Evolutionary conservation across 2,329 filamentous ascomycete genomes (phyloP), one percentile per base, ranked within the genome.

Genomic region (Huntiella moniliformis): DNA sequence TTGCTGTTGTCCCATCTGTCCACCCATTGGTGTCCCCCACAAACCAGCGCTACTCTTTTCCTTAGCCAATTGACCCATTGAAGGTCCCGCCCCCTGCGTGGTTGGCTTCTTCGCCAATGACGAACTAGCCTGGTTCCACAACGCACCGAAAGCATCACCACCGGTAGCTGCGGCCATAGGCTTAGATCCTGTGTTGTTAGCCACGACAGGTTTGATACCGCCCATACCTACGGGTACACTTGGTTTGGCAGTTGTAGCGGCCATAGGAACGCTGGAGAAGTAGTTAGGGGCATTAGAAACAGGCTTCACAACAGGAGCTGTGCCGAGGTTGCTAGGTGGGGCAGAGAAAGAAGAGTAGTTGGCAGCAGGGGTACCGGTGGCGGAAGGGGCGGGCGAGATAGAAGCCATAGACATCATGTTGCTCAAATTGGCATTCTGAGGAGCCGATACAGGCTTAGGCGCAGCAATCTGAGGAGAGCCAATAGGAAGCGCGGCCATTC

Each of bases 31-130:
- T 0, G 82, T 73, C 13, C 88, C 91, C 86, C 92, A 98, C 52
- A 98, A 84, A 5, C 87, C 86, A 12, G 87, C 86, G 55, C 79
- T 86, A 49, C 86, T 91, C 71, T 96, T 95, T 63, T 95, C 86
- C 68, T 95, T 95, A n/a, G 87, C 88, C 61, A 98, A 75, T 60
- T 93, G 87, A 28, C 86, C 87, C 64, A 98, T 73, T 46, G 87
- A 87, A 44, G 85, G 79, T 0, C 80, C 81, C 0, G 79, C 80
- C 45, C 70, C 66, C 7, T 66, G 67, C 10, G 71, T 67, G 2
- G 77, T 71, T 50, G 63, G 68, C 1, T 71, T 63, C 65, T 91
- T 92, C 67, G 86, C 86, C 52, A 86, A 72, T 40, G 79, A 77
- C 8, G 71, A 71, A 52, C 77, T 84, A 22, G 78, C 79, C 52